phyloP scores from a whole-genome alignment of 164 flowering plant genomes.

The Aristolochia fimbriata region DNA sequence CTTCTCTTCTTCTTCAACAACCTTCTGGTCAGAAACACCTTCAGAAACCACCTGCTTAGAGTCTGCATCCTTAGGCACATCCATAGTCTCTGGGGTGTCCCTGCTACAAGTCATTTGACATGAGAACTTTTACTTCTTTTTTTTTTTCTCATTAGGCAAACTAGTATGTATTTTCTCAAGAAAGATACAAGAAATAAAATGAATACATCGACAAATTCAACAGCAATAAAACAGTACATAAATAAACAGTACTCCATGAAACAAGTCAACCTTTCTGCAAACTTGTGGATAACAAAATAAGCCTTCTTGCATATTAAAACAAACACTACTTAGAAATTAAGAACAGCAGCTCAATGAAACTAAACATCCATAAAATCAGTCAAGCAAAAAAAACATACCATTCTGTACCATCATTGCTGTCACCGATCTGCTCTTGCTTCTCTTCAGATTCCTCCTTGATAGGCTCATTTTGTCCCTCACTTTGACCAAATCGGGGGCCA shows the following conservation, averaged over 20 bases:
- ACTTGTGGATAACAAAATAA: no score
- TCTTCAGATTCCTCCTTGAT: conserved; percentile 8
- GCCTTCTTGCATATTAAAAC: no score
- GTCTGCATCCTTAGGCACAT: conserved; percentile 9
- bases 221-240: no score
- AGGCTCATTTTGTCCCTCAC: conserved; percentile 8
- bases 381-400: conserved; percentile 10
- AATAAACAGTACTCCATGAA: no score
- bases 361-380: no score
- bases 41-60: conserved; percentile 9
- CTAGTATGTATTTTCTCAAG: no score
- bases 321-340: no score
- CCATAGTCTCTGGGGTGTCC: conserved; percentile 16
- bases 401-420: conserved; percentile 1
- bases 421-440: conserved; percentile 5
- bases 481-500: conserved; percentile 5
- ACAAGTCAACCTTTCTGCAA: no score
- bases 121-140: neutral
- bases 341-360: no score
- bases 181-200: no score
- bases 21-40: conserved; percentile 13
- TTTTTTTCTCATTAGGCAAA: no score
- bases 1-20: conserved; percentile 16
- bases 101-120: conserved; percentile 7
- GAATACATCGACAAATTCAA: no score